These are phyloP conservation scores for Sesbania bispinosa DNA, from an alignment of 306 rosid species.

Conservation along the genomic window DNA sequence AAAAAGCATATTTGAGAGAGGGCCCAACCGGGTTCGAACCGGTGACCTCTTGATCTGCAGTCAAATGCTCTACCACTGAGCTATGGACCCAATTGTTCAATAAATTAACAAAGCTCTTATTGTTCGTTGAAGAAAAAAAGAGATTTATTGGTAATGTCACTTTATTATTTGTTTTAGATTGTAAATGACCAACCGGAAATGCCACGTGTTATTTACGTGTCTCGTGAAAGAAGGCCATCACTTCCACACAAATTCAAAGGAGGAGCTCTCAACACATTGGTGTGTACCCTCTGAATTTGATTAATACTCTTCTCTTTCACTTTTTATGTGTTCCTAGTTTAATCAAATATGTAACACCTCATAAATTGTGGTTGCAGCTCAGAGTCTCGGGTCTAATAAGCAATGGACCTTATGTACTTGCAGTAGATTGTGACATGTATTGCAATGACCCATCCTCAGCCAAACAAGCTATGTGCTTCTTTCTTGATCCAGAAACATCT, in stretches of 20 bases:
- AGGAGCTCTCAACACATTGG: conserved; percentile 43
- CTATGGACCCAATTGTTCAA: too few species aligned
- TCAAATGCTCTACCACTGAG: too few species aligned
- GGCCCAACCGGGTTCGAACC: too few species aligned
- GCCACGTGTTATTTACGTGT: conserved; percentile 34
- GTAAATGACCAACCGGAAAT: conserved; percentile 5
- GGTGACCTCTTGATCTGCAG: too few species aligned
- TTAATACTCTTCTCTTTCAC: not conserved
- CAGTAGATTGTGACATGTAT: conserved; percentile 66
- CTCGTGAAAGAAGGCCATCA: conserved; percentile 44
- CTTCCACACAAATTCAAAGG: conserved; percentile 42
- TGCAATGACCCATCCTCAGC: conserved; percentile 66
- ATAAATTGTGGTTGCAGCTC: conserved; percentile 37
- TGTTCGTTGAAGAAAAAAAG: not conserved
- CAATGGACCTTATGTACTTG: conserved; percentile 51
- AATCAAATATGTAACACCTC: not conserved
- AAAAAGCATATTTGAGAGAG: too few species aligned
- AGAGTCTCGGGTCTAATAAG: conserved; percentile 61
- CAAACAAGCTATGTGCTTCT: conserved; percentile 71
- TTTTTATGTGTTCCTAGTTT: not conserved
- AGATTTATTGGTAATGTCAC: not conserved
- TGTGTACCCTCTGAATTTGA: not conserved
- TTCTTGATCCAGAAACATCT: conserved; percentile 46
- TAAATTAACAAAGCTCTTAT: not conserved
- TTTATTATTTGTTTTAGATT: conserved; percentile 9